Conservation (phyloP, 495 filamentous ascomycete species). For the Chaetomium tenue region DNA sequence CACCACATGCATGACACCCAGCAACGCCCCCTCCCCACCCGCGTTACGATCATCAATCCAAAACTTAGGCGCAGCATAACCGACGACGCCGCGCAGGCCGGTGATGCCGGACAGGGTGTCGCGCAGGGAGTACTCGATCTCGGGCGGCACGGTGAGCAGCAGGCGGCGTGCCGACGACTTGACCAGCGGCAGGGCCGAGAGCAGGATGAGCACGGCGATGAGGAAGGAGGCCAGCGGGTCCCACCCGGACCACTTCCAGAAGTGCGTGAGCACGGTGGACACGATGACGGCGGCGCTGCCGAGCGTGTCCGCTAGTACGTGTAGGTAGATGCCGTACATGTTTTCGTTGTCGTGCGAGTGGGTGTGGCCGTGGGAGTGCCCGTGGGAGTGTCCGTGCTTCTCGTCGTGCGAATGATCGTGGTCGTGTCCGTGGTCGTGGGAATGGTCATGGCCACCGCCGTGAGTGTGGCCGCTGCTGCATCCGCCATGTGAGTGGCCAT, state of each 20-base stretch:
- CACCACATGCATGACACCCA: constrained; percentile 82
- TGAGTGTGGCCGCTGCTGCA: constrained; percentile 29
- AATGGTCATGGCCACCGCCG: constrained; percentile 37
- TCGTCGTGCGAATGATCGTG: constrained; percentile 36
- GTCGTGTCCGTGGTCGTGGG: constrained; percentile 49
- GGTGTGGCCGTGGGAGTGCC: constrained; percentile 29
- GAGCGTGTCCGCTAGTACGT: constrained; percentile 91
- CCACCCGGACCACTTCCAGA: constrained; percentile 87
- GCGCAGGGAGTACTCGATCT: constrained; percentile 84
- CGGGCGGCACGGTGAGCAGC: constrained; percentile 78
- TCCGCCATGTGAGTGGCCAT: constrained; percentile 28
- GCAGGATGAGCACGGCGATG: constrained; percentile 89
- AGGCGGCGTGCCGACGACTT: constrained; percentile 76
- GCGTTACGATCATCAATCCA: constrained; percentile 78
- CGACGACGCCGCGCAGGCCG: constrained; percentile 75
- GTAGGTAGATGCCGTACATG: constrained; percentile 98
- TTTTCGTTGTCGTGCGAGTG: constrained; percentile 83
- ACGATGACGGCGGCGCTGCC: constrained; percentile 93
- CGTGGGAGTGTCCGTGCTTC: constrained; percentile 27
- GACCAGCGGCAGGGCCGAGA: constrained; percentile 83
- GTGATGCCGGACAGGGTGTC: constrained; percentile 82
- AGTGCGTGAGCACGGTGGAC: constrained; percentile 82
- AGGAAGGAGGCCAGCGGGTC: constrained; percentile 92
- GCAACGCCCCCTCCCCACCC: constrained; percentile 41
- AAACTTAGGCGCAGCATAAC: constrained; percentile 86